These are phyloP conservation scores for Aspergillus diversus DNA, from an alignment of 495 filamentous ascomycete species.

Conservation along the genomic window DNA sequence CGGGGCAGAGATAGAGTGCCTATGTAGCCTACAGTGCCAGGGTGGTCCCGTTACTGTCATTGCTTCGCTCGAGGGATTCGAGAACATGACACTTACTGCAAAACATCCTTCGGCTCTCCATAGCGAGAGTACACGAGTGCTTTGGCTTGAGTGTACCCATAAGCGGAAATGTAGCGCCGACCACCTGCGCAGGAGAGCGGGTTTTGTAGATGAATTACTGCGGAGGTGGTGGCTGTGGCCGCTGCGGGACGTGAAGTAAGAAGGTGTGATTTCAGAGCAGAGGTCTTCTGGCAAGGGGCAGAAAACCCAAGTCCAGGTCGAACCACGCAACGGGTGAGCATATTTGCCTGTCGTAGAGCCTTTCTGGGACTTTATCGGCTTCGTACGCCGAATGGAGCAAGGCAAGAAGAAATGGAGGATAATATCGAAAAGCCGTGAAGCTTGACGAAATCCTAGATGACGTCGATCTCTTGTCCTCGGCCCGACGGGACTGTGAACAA, in stretches of 20 bases:
- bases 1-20: slow-evolving; percentile 76
- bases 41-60: too few species aligned
- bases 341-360: slow-evolving; percentile 13
- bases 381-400: not conserved
- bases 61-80: too few species aligned
- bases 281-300: slow-evolving; percentile 13
- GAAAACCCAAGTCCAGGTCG: slow-evolving; percentile 28
- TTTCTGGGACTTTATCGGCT: not conserved
- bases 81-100: slow-evolving; percentile 55
- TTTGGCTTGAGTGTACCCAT: slow-evolving; percentile 97
- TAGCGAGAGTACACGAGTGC: slow-evolving; percentile 82
- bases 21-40: slow-evolving; percentile 63
- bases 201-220: slow-evolving; percentile 15
- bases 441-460: slow-evolving; percentile 23
- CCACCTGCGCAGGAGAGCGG: slow-evolving; percentile 17
- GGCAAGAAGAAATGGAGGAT: not conserved
- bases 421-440: not conserved
- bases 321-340: slow-evolving; percentile 39
- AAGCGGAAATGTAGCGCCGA: slow-evolving; percentile 64
- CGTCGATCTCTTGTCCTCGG: slow-evolving; percentile 29
- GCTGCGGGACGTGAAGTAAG: slow-evolving; percentile 20
- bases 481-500: slow-evolving; percentile 25
- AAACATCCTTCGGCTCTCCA: slow-evolving; percentile 82
- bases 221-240: slow-evolving; percentile 33
- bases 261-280: slow-evolving; percentile 16